Evolutionary conservation across 345 rosid genomes (phyloP).

Genomic region (Luvunga scandens): DNA sequence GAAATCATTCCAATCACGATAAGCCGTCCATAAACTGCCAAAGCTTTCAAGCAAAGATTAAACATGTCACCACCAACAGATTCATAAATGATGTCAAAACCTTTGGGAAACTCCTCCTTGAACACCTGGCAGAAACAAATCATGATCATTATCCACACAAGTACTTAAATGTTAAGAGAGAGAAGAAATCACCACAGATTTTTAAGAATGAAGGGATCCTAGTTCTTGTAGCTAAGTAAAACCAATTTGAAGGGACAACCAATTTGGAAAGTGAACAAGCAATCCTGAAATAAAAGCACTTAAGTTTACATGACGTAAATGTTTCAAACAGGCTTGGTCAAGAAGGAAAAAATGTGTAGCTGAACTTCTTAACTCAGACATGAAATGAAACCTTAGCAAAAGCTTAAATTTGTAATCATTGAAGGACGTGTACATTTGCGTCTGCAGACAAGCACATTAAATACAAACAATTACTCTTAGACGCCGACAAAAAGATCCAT

Average conservation of each 20-base stretch:
- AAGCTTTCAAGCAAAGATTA: conserved; percentile 76
- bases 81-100: conserved; percentile 82
- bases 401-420: neutral
- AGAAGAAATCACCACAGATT: neutral
- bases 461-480: neutral
- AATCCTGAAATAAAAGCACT: neutral
- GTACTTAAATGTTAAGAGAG: neutral
- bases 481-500: neutral
- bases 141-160: neutral
- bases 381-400: neutral
- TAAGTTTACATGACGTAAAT: neutral
- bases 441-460: neutral
- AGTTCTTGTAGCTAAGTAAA: neutral
- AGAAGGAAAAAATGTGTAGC: neutral
- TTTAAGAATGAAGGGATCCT: too few species aligned
- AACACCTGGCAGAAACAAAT: conserved; percentile 52
- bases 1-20: conserved; percentile 97
- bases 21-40: conserved; percentile 79
- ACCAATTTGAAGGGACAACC: neutral
- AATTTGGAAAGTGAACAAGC: neutral
- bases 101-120: conserved; percentile 78
- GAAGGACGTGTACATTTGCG: neutral
- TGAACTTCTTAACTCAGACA: neutral
- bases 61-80: conserved; percentile 97
- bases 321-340: neutral